Percentiles rank a stretch among this genome's conserved stretches.
Conservation (phyloP, 2,329 filamentous ascomycete species). For the Dissoconium aciculare region DNA sequence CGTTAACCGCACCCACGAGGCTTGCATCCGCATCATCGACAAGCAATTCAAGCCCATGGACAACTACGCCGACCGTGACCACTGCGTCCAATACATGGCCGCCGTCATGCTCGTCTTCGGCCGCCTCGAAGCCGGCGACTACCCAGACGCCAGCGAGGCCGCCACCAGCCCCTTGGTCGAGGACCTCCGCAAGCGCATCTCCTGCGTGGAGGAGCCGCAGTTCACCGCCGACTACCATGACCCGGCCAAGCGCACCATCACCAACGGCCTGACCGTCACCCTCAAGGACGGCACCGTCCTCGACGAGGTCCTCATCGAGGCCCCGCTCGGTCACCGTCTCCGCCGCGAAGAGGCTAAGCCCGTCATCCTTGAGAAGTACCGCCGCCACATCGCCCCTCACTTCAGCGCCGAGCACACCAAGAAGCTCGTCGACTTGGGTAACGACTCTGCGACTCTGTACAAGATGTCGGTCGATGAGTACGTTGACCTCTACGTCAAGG, state of each 20-base stretch:
- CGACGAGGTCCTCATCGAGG: slow-evolving; percentile 82
- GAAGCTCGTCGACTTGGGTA: slow-evolving; percentile 66
- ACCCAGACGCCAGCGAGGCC: slow-evolving; percentile 82
- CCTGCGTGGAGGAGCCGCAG: slow-evolving; percentile 78
- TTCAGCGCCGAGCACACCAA: slow-evolving; percentile 63
- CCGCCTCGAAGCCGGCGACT: slow-evolving; percentile 84
- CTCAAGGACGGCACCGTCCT: slow-evolving; percentile 87
- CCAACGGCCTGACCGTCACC: slow-evolving; percentile 88
- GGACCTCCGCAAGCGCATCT: slow-evolving; percentile 81
- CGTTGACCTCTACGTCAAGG: slow-evolving; percentile 66
- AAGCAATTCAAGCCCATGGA: slow-evolving; percentile 99
- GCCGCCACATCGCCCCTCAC: slow-evolving; percentile 77
- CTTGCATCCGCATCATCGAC: slow-evolving; percentile 97
- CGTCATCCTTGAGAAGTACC: slow-evolving; percentile 88
- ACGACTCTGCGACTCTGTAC: slow-evolving; percentile 62
- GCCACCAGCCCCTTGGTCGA: slow-evolving; percentile 82
- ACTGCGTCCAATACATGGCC: slow-evolving; percentile 99
- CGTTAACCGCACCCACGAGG: slow-evolving; percentile 93
- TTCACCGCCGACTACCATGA: slow-evolving; percentile 95
- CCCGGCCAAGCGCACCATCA: slow-evolving; percentile 83
- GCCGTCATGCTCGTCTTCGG: slow-evolving; percentile 91
- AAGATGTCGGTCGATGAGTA: slow-evolving; percentile 78
- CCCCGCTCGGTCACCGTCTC: slow-evolving; percentile 81
- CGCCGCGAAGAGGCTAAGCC: slow-evolving; percentile 89
- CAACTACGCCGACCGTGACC: slow-evolving; percentile 98